Evolutionary conservation across 352 stramenopile genomes (phyloP).

Genomic region (Elongisporangium anandrum): DNA sequence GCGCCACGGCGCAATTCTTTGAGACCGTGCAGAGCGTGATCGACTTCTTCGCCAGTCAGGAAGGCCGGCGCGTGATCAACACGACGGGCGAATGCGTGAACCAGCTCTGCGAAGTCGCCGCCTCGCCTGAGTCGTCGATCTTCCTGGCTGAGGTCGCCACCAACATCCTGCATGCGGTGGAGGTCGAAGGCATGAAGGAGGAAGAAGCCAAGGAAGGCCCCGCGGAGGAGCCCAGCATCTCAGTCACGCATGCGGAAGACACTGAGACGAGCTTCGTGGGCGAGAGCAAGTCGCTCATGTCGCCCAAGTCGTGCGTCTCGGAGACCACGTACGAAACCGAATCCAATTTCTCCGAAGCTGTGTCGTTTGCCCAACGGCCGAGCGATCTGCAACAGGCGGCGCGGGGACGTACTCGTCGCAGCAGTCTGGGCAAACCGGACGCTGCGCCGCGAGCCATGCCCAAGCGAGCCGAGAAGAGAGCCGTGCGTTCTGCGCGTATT

Average conservation of each 20-base stretch:
- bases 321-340: constrained; percentile 64
- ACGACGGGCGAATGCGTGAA: constrained; percentile 46
- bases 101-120: constrained; percentile 44
- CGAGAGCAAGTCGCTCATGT: constrained; percentile 21
- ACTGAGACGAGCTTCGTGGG: constrained; percentile 8
- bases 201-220: constrained; percentile 4
- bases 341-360: constrained; percentile 31
- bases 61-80: constrained; percentile 52
- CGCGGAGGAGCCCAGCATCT: constrained; percentile 13
- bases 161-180: constrained; percentile 65
- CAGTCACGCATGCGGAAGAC: background rate
- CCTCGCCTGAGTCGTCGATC: constrained; percentile 70
- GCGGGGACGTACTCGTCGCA: background rate
- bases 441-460: background rate
- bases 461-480: constrained; percentile 18
- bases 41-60: constrained; percentile 67
- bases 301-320: constrained; percentile 34
- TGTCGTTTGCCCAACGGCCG: constrained; percentile 3
- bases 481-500: constrained; percentile 55
- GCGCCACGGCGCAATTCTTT: constrained; percentile 55
- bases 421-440: background rate
- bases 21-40: constrained; percentile 62
- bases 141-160: constrained; percentile 71
- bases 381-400: background rate
- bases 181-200: constrained; percentile 37